Conservation (phyloP, 2,329 filamentous ascomycete species). For the Paraconiothyrium brasiliense region DNA sequence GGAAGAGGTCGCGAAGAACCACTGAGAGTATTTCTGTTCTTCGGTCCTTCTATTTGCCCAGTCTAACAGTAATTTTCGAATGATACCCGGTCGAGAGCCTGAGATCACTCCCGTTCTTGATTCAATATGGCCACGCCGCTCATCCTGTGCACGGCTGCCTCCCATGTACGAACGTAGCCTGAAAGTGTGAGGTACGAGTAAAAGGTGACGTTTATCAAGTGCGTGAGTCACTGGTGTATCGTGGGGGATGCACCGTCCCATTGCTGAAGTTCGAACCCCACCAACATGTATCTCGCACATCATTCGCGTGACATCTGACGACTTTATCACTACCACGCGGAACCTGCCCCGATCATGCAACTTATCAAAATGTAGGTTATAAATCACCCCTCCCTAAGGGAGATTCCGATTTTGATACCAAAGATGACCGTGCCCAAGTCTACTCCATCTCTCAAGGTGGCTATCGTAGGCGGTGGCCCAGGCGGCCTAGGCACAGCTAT, state of each 20-base stretch:
- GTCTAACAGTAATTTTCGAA: not conserved
- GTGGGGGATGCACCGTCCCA: slow-evolving; percentile 1
- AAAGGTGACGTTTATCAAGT: not conserved
- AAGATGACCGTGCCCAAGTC: slow-evolving; percentile 22
- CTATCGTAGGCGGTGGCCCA: slow-evolving; percentile 53
- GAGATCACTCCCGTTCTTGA: not conserved
- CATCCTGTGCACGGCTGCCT: no score
- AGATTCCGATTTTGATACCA: not conserved
- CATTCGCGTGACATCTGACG: slow-evolving; percentile 28
- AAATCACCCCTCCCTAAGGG: not conserved
- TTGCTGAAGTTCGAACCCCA: not conserved
- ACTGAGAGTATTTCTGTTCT: not conserved
- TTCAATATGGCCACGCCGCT: not conserved
- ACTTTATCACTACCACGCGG: slow-evolving; percentile 23
- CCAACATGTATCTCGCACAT: slow-evolving; percentile 19
- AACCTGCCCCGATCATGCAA: not conserved
- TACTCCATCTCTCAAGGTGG: slow-evolving; percentile 30
- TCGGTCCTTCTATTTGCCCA: not conserved
- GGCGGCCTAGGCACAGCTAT: slow-evolving; percentile 57
- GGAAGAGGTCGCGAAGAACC: slow-evolving; percentile 72
- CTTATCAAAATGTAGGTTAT: not conserved
- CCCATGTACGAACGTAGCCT: no score
- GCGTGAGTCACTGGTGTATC: not conserved
- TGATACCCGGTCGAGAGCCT: not conserved
- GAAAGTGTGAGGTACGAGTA: no score